phyloP scores from a whole-genome alignment of 176 grass and related monocot species.

The Dendrocalamus sinicus region DNA sequence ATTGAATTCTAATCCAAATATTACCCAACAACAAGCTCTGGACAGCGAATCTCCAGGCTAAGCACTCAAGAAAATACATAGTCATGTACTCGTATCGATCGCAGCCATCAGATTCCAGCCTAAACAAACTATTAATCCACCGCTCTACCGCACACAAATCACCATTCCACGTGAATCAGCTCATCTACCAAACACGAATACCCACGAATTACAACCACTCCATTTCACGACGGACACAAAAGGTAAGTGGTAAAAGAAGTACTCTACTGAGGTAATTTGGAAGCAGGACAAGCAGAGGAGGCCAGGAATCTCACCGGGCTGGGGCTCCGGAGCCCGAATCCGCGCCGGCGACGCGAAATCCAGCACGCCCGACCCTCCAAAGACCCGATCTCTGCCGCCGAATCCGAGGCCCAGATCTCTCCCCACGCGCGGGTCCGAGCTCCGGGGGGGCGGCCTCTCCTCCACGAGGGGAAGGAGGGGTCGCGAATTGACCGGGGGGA shows the following conservation, averaged over 20 bases:
- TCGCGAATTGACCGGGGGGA: neutral
- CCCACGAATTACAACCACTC: neutral
- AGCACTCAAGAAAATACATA: neutral
- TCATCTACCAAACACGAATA: neutral
- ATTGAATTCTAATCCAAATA: slow-evolving; percentile 10
- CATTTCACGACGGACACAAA: neutral
- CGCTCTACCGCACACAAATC: neutral
- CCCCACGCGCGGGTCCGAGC: slow-evolving; percentile 26
- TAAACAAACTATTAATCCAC: neutral
- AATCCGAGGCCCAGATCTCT: slow-evolving; percentile 59
- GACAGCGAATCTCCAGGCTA: neutral
- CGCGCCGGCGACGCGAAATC: slow-evolving; percentile 49
- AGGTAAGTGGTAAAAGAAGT: neutral
- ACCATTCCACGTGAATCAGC: neutral
- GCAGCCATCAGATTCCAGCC: slow-evolving; percentile 5
- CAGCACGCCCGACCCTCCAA: slow-evolving; percentile 20
- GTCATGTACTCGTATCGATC: neutral
- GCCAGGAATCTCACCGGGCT: slow-evolving; percentile 24
- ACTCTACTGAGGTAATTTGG: neutral
- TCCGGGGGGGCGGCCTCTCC: neutral
- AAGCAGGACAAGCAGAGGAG: neutral
- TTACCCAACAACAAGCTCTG: neutral
- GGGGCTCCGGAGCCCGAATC: slow-evolving; percentile 44
- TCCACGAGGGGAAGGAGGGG: neutral
- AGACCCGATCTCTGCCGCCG: neutral